Evolutionary conservation across 148 eudicot species (phyloP).

Genomic region (Hydrangea macrophylla): DNA sequence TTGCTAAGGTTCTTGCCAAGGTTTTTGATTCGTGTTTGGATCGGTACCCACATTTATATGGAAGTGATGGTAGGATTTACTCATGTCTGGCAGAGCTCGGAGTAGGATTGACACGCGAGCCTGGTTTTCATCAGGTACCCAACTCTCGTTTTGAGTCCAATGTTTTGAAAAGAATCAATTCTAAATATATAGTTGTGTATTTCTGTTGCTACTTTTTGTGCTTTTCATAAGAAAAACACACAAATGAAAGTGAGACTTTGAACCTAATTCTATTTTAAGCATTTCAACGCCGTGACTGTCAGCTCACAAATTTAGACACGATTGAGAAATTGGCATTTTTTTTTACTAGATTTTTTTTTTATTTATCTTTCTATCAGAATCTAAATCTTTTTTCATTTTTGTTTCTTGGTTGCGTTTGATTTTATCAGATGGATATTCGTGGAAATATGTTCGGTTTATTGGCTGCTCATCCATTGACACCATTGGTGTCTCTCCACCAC

Average conservation of each 20-base stretch:
- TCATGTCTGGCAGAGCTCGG: constrained; percentile 85
- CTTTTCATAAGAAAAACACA: too few species aligned
- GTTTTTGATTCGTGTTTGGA: constrained; percentile 74
- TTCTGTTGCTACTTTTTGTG: too few species aligned
- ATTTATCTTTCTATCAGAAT: not conserved
- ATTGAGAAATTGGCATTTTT: too few species aligned
- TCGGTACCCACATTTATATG: constrained; percentile 66
- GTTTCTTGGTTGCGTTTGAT: not conserved
- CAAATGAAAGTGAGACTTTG: too few species aligned
- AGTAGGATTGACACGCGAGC: constrained; percentile 53
- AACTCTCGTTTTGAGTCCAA: too few species aligned
- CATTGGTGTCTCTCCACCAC: constrained; percentile 60
- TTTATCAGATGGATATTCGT: constrained; percentile 53
- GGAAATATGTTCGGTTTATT: constrained; percentile 60
- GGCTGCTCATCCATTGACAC: constrained; percentile 62
- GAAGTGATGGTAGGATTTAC: constrained; percentile 65
- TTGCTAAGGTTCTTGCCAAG: constrained; percentile 58
- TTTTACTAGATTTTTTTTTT: not conserved
- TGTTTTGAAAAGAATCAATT: too few species aligned
- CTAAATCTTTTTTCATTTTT: not conserved
- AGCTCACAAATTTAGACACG: too few species aligned
- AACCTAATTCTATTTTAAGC: too few species aligned
- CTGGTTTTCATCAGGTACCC: constrained; percentile 95
- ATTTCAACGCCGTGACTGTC: too few species aligned
- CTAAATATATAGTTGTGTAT: too few species aligned